Percentiles rank a stretch among this genome's conserved stretches.
These are phyloP conservation scores for Thelonectria olida DNA, from an alignment of 2,329 filamentous ascomycete species.

Conservation along the genomic window DNA sequence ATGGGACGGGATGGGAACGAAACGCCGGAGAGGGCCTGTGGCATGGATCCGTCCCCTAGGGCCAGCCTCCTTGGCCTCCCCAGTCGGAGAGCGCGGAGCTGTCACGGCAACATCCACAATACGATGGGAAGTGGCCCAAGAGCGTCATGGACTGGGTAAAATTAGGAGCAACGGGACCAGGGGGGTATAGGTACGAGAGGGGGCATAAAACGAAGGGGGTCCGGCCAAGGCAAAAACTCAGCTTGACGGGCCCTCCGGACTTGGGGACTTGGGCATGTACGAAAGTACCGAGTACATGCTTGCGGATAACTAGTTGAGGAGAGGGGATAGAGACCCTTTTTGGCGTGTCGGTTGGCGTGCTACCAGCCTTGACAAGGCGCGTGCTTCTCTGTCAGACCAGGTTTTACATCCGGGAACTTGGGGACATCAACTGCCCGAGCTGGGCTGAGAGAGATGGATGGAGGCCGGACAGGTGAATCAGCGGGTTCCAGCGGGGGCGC, in stretches of 20 bases:
- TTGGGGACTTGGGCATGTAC: neutral
- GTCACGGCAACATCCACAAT: slow-evolving; percentile 10
- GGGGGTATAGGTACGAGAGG: neutral
- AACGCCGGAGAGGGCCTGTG: slow-evolving; percentile 6
- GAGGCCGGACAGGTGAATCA: too few species aligned
- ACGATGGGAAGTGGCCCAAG: slow-evolving; percentile 2
- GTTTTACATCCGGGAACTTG: neutral
- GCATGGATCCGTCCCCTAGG: slow-evolving; percentile 6
- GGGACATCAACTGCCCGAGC: neutral
- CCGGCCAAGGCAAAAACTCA: neutral
- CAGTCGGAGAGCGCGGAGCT: slow-evolving; percentile 19
- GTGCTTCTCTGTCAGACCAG: neutral
- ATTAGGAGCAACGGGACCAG: slow-evolving; percentile 8
- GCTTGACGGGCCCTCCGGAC: slow-evolving; percentile 7
- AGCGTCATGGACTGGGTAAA: slow-evolving; percentile 8
- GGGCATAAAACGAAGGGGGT: neutral
- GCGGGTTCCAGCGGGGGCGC: neutral
- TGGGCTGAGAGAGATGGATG: too few species aligned
- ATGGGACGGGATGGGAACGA: slow-evolving; percentile 14
- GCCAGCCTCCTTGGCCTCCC: slow-evolving; percentile 3
- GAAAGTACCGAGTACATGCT: too few species aligned
- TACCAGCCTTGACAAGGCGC: slow-evolving; percentile 3
- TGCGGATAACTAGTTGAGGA: too few species aligned
- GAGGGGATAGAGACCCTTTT: too few species aligned
- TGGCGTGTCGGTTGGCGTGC: too few species aligned